These are phyloP conservation scores for Dictyostelium intermedium DNA, from an alignment of 78 protist genomes.

Conservation along the genomic window DNA sequence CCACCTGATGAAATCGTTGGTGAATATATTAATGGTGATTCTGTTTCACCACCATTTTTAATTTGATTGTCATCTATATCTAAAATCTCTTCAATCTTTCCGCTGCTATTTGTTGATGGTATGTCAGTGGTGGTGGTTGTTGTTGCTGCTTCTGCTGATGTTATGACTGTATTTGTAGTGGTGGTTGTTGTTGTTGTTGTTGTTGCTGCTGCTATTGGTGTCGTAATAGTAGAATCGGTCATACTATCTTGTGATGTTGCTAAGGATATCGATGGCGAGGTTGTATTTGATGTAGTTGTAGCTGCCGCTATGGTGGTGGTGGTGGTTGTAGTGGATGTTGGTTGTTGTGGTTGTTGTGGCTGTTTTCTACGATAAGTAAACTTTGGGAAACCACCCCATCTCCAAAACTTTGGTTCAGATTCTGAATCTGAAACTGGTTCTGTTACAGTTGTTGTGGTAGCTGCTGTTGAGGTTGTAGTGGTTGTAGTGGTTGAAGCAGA, in stretches of 20 bases:
- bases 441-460: not conserved
- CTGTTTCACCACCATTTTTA: constrained; percentile 10
- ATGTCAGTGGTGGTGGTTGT: too few relatives aligned
- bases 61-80: not conserved
- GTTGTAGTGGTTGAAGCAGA: not conserved
- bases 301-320: not conserved
- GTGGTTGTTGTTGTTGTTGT: not conserved
- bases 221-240: not conserved
- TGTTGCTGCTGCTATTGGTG: not conserved
- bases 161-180: not conserved
- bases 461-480: not conserved
- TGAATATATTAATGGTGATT: not conserved
- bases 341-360: not conserved
- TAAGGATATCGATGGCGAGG: constrained; percentile 15
- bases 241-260: not conserved
- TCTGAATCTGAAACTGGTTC: constrained; percentile 42
- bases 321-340: not conserved
- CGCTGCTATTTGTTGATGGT: not conserved
- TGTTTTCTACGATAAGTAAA: constrained; percentile 32
- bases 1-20: not conserved
- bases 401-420: constrained; percentile 57
- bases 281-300: not conserved
- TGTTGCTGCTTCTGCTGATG: not conserved
- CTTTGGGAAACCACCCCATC: constrained; percentile 76
- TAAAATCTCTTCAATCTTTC: not conserved